These are phyloP conservation scores for Moricandia moricandioides DNA, from an alignment of 345 rosid genomes.

Conservation along the genomic window DNA sequence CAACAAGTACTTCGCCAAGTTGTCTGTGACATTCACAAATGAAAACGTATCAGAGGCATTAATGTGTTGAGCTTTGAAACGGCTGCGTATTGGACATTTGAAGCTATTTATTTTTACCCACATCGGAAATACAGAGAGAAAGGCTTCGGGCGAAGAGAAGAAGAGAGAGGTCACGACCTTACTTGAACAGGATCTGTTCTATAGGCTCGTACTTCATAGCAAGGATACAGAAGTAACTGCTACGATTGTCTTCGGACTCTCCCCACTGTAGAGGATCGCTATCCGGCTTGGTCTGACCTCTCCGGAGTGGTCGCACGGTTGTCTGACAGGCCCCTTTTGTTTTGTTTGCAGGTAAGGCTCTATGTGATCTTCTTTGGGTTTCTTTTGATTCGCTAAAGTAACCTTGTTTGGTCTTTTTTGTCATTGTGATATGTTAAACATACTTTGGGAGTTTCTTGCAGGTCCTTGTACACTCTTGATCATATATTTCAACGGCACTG, in stretches of 20 bases:
- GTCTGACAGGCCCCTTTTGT: no score
- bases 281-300: no score
- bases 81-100: neutral
- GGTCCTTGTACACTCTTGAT: neutral
- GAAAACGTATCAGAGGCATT: neutral
- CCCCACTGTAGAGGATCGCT: no score
- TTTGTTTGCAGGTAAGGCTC: no score
- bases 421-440: neutral
- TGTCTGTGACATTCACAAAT: neutral
- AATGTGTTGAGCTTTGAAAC: neutral
- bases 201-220: slow-evolving; percentile 11
- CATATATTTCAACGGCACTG: neutral
- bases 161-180: no score
- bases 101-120: neutral
- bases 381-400: neutral
- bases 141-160: neutral
- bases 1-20: neutral
- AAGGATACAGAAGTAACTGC: no score
- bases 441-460: neutral
- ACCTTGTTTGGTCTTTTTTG: neutral
- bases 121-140: neutral
- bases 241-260: no score
- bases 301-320: no score
- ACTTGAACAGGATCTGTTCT: slow-evolving; percentile 6
- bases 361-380: no score